Evolutionary conservation across 164 flowering plant species (phyloP).

Genomic region (Sextonia rubra): DNA sequence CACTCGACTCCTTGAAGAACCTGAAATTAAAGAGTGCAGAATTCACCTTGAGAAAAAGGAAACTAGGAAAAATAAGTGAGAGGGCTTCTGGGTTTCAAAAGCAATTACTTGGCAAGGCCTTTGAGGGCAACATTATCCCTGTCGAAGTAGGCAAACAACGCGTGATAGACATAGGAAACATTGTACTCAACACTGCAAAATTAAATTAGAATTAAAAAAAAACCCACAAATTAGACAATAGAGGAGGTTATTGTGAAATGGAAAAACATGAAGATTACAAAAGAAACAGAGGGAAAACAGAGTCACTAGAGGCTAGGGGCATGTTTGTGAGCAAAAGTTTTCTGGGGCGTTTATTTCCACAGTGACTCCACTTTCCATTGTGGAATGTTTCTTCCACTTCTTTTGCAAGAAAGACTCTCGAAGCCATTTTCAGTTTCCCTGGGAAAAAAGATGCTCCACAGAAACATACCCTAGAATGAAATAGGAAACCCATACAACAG

Average conservation of each 20-base stretch:
- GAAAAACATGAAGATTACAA: neutral
- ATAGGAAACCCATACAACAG: neutral
- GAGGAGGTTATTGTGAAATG: neutral
- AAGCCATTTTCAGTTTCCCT: too few relatives aligned
- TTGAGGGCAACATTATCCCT: conserved; percentile 89
- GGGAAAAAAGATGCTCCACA: too few relatives aligned
- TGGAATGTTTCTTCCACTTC: too few relatives aligned
- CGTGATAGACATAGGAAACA: conserved; percentile 89
- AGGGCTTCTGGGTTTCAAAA: neutral
- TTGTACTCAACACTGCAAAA: conserved; percentile 86
- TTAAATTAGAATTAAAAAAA: neutral
- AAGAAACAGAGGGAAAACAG: neutral
- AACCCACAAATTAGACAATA: neutral
- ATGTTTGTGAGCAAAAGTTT: too few relatives aligned
- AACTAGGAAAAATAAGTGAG: neutral
- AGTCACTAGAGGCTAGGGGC: neutral
- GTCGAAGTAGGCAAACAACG: conserved; percentile 89
- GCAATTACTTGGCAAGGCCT: conserved; percentile 79
- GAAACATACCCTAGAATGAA: too few relatives aligned
- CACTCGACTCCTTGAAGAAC: conserved; percentile 90
- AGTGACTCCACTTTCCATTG: too few relatives aligned
- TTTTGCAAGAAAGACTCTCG: too few relatives aligned
- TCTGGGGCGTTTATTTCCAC: too few relatives aligned
- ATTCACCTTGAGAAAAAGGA: neutral
- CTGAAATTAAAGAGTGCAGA: conserved; percentile 25